phyloP scores from a whole-genome alignment of 2,329 filamentous ascomycete species.

The Colletotrichum eleusines region DNA sequence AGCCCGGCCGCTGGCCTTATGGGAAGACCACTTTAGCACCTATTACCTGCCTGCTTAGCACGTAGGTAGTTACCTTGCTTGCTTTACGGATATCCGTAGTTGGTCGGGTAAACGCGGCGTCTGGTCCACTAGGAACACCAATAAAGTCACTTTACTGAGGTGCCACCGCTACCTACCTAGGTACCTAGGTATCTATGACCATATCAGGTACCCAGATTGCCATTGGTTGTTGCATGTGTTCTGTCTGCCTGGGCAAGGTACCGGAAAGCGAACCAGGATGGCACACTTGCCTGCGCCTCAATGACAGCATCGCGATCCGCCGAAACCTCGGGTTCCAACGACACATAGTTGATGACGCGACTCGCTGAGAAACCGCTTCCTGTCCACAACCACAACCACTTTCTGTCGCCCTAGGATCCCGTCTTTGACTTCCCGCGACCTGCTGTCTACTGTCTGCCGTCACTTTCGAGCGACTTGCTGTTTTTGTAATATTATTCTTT shows the following conservation, averaged over 20 bases:
- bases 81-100: too few species aligned
- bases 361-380: conserved; percentile 5
- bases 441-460: conserved; percentile 4
- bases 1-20: too few species aligned
- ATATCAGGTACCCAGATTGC: conserved; percentile 1
- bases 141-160: neutral
- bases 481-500: conserved; percentile 11
- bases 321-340: conserved; percentile 28
- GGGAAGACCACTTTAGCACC: too few species aligned
- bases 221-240: conserved; percentile 5
- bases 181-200: too few species aligned
- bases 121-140: neutral
- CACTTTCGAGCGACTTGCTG: neutral
- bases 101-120: conserved; percentile 29
- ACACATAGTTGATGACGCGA: conserved; percentile 35
- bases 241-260: conserved; percentile 8
- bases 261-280: conserved; percentile 28
- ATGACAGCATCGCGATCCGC: conserved; percentile 36
- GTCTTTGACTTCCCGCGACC: conserved; percentile 3
- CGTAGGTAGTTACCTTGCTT: neutral
- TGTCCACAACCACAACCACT: conserved; percentile 13
- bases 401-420: neutral
- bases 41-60: too few species aligned
- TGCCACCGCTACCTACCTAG: neutral
- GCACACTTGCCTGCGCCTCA: conserved; percentile 27